phyloP scores from a whole-genome alignment of 306 rosid species.

The Phaseolus lunatus region DNA sequence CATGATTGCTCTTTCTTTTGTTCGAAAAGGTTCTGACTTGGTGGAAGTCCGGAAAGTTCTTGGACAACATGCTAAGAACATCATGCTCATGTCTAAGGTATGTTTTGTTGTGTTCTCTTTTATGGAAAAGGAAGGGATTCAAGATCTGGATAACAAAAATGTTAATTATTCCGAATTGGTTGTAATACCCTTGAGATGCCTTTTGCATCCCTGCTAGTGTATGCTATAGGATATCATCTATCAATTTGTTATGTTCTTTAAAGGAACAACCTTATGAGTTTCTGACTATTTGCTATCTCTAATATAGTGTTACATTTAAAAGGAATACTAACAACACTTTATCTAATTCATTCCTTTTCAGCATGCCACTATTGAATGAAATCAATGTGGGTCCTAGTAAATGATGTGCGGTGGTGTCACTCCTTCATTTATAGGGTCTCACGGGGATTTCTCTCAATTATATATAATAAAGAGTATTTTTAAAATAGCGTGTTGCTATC shows the following conservation, averaged over 20 bases:
- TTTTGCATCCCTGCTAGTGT: not conserved
- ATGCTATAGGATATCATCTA: slow-evolving; percentile 30
- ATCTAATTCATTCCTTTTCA: not conserved
- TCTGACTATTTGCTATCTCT: not conserved
- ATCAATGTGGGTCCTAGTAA: not conserved
- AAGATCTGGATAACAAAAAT: slow-evolving; percentile 5
- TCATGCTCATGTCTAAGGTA: slow-evolving; percentile 98
- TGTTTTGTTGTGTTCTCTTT: slow-evolving; percentile 36
- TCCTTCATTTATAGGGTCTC: not conserved
- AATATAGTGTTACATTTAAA: slow-evolving; percentile 18
- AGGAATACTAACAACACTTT: not conserved
- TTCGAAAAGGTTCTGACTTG: slow-evolving; percentile 94
- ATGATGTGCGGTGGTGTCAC: not conserved
- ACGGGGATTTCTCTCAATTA: not conserved
- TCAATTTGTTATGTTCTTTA: slow-evolving; percentile 21
- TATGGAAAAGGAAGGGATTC: slow-evolving; percentile 4
- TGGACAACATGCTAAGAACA: slow-evolving; percentile 83
- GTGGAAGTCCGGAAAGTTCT: slow-evolving; percentile 83
- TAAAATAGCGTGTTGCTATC: not conserved
- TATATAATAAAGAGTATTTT: not conserved
- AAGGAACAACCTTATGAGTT: not conserved
- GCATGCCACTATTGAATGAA: not conserved
- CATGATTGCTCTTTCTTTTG: slow-evolving; percentile 97
- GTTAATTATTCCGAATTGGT: slow-evolving; percentile 1
- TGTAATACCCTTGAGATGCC: slow-evolving; percentile 34